Conservation (phyloP, 2,329 filamentous ascomycete species). For the Ophiostoma sp. region DNA sequence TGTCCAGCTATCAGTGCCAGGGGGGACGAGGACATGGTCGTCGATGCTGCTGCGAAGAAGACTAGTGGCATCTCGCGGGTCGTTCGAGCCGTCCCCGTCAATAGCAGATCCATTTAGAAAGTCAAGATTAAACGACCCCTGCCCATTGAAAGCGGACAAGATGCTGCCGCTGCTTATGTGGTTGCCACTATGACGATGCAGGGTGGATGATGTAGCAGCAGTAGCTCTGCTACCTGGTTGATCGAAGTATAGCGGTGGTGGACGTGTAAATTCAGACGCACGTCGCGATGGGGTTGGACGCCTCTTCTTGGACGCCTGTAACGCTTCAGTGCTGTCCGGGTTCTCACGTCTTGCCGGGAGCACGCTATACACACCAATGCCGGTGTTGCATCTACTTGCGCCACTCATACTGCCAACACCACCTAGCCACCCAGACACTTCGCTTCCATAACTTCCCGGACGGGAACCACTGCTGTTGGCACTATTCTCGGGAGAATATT, state of each 20-base stretch:
- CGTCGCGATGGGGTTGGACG: neutral
- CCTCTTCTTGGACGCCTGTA: neutral
- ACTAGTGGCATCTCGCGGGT: neutral
- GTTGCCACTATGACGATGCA: neutral
- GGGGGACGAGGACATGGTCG: neutral
- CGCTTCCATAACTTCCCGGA: neutral
- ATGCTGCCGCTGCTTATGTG: neutral
- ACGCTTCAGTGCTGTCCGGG: constrained; percentile 27
- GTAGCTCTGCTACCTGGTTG: neutral
- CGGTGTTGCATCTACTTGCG: constrained; percentile 5
- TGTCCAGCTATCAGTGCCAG: neutral
- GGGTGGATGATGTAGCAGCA: neutral
- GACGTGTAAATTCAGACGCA: neutral
- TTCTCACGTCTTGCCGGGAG: constrained; percentile 34
- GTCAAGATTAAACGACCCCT: constrained; percentile 30
- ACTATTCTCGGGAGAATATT: neutral
- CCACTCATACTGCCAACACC: neutral
- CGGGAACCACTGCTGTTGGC: neutral
- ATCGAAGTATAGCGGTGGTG: neutral
- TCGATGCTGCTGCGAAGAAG: neutral
- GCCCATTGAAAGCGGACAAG: constrained; percentile 6
- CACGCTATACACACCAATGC: constrained; percentile 28
- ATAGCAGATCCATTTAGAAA: constrained; percentile 32
- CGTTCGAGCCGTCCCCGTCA: constrained; percentile 25
- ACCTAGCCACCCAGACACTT: neutral